Base-by-base conservation (phyloP, 805 yeast genomes). In the Lachancea sp. region DNA sequence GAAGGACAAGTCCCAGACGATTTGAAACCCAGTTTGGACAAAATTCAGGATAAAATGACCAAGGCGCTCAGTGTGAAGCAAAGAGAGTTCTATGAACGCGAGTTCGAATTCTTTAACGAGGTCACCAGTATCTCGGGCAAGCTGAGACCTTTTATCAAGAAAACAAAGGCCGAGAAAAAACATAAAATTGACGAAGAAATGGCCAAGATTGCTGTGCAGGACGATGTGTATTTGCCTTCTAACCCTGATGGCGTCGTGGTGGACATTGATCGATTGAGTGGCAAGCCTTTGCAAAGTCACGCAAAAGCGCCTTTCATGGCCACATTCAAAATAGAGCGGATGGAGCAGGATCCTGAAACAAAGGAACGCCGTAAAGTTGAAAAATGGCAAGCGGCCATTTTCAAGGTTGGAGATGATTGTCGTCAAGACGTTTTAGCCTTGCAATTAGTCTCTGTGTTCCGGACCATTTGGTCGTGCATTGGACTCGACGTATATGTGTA, bases 251-350 rank as follows among this genome's bases (percentile, higher is more conserved):
- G 99, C 40, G 77, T 75, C n/a, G 86, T 93, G 30, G 71, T 89
- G 48, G 98, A 89, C 57, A 93, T 93, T 61, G 89, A 88, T 62
- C 73, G 99, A 47, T 83, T 81, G 54, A 83, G 95, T 4, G 99
- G 99, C 48, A 82, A 77, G 56, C 99, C 99, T 8, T 71, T 93
- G 55, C 99, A 93, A 67, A 86, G 96, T 11, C 99, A 93, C 63
- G 99, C 99, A 12, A 93, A 93, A 63, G 98, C 99, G 0, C 99
- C 99, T 32, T 93, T 89, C 62, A 76, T 93, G 90, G 99, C 99
- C 0, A 83, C 95, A 1, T 93, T 93, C 72, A 85, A 81, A 65
- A 89, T 93, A 54, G 74, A 76, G 38, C 81, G 79, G 54, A 77
- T 78, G 4, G 71, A 75, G 15, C 41, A 41, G n/a, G 59, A 60